These are phyloP conservation scores for Azolla pinnata DNA, from an alignment of 75 land plant genomes.

Conservation along the genomic window DNA sequence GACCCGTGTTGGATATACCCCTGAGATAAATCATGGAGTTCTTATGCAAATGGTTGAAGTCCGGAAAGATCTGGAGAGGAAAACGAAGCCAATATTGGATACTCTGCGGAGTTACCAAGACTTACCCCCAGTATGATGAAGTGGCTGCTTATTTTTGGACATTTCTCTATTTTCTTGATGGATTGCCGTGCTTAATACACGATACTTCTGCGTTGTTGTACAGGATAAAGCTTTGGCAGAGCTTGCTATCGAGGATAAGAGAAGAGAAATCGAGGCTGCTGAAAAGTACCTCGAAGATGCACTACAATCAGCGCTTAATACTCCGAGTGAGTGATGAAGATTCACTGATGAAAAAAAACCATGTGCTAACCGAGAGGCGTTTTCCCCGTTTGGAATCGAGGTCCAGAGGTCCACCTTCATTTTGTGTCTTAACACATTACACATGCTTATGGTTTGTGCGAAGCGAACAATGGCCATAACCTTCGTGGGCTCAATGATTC, in stretches of 20 bases:
- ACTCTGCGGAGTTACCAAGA: conserved; percentile 96
- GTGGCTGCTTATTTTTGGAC: background rate
- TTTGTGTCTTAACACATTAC: no score
- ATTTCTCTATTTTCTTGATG: background rate
- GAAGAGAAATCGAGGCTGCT: conserved; percentile 84
- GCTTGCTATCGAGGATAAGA: conserved; percentile 93
- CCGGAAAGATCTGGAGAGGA: conserved; percentile 79
- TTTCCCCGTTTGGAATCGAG: no score
- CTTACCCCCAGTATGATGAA: conserved; percentile 67
- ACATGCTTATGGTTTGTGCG: no score
- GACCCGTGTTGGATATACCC: conserved; percentile 78
- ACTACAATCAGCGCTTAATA: conserved; percentile 68
- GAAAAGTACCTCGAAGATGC: conserved; percentile 93
- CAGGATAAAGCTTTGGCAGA: conserved; percentile 96
- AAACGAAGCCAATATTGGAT: conserved; percentile 90
- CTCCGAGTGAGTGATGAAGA: conserved; percentile 15
- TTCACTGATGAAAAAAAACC: no score
- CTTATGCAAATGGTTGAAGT: conserved; percentile 93
- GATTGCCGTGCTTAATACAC: background rate
- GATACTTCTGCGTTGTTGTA: background rate
- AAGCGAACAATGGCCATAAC: no score
- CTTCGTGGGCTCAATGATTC: no score
- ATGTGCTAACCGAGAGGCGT: no score
- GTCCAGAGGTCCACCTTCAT: no score
- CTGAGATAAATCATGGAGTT: conserved; percentile 90